Conservation (phyloP, 768 basidiomycete genomes). For the Boletus pseudopeckii region DNA sequence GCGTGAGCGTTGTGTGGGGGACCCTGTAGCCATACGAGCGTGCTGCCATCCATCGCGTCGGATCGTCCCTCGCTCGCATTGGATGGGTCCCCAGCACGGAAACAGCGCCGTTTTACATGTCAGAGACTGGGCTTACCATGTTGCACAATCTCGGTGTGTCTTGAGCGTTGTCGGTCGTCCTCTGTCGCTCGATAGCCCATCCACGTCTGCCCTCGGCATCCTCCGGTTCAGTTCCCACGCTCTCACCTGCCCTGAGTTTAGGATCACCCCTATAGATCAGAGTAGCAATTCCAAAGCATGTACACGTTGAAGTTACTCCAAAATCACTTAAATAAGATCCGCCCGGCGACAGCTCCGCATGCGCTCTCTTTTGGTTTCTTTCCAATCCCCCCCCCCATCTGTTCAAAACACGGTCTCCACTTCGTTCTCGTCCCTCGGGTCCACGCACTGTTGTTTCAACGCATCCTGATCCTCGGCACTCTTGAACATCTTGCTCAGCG, state of each 20-base stretch:
- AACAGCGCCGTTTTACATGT: background rate
- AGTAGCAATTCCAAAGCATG: background rate
- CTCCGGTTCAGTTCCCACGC: constrained; percentile 23
- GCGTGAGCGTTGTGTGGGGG: no score
- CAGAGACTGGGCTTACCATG: constrained; percentile 28
- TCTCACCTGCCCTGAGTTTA: constrained; percentile 27
- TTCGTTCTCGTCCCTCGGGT: constrained; percentile 19
- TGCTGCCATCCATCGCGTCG: constrained; percentile 6
- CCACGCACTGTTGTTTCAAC: constrained; percentile 31
- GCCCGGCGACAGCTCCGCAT: no score
- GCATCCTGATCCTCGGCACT: constrained; percentile 45
- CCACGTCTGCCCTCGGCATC: constrained; percentile 16
- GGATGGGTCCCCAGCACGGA: background rate
- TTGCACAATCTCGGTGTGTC: constrained; percentile 21
- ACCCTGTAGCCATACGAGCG: background rate
- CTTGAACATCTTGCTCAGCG: constrained; percentile 67
- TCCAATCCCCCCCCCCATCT: no score
- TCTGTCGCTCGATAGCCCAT: constrained; percentile 7
- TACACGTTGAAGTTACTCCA: background rate
- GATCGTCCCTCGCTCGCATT: background rate
- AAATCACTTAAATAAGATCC: background rate
- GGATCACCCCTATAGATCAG: no score
- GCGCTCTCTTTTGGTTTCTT: background rate
- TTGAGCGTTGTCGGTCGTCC: constrained; percentile 21
- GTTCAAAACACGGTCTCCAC: constrained; percentile 25